Percentiles rank a stretch among this genome's conserved stretches.
Conservation (phyloP, 2,329 filamentous ascomycete species). For the Monilinia fructicola region DNA sequence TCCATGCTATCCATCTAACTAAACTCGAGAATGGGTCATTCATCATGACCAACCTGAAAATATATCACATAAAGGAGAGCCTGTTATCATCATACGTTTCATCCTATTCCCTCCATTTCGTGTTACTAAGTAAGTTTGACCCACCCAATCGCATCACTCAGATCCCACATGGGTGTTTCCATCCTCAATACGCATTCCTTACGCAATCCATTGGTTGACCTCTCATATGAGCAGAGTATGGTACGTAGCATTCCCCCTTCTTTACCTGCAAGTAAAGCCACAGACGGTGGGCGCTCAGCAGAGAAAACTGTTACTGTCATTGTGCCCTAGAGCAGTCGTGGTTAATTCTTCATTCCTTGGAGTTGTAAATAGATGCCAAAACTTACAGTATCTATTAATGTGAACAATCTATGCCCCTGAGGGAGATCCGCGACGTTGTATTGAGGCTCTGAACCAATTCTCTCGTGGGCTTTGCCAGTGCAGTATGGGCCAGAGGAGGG, state of each 20-base stretch:
- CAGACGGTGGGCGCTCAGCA: slow-evolving; percentile 40
- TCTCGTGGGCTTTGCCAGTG: slow-evolving; percentile 22
- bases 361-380: not conserved
- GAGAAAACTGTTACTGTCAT: slow-evolving; percentile 40
- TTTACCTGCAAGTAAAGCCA: slow-evolving; percentile 39
- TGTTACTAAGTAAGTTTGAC: slow-evolving; percentile 22
- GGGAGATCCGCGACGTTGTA: slow-evolving; percentile 24
- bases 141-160: slow-evolving; percentile 17
- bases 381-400: slow-evolving; percentile 39
- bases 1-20: not conserved
- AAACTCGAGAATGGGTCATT: not conserved
- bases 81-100: not conserved
- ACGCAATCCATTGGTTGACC: slow-evolving; percentile 24
- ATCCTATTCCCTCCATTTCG: not conserved
- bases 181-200: slow-evolving; percentile 31
- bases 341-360: not conserved
- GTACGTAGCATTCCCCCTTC: slow-evolving; percentile 42
- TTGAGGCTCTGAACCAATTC: slow-evolving; percentile 33
- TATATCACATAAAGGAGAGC: not conserved
- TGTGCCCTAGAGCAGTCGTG: slow-evolving; percentile 6
- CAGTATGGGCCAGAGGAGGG: slow-evolving; percentile 23
- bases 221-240: slow-evolving; percentile 36
- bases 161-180: slow-evolving; percentile 27
- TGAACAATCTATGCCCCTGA: slow-evolving; percentile 27
- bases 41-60: not conserved